Conservation (phyloP, 768 basidiomycete genomes). For the Boletus sp. region DNA sequence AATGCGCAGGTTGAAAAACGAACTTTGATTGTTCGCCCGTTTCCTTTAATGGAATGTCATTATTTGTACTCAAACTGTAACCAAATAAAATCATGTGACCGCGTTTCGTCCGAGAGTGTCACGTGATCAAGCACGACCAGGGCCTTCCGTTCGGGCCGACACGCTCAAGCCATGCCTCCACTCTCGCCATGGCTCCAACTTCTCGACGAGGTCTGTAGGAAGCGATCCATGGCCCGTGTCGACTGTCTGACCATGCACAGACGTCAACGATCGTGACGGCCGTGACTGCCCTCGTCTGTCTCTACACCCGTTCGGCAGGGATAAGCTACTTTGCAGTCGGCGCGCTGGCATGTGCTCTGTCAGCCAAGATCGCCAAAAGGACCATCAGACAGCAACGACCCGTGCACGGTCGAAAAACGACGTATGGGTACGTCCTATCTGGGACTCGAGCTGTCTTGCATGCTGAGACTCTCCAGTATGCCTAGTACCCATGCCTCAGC, state of each 20-base stretch:
- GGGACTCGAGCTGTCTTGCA: neutral
- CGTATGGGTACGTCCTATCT: conserved; percentile 59
- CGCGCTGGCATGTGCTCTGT: conserved; percentile 50
- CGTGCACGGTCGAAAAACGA: conserved; percentile 41
- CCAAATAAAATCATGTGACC: conserved; percentile 35
- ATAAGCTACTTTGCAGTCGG: conserved; percentile 58
- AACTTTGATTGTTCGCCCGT: conserved; percentile 25
- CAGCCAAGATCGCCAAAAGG: conserved; percentile 60
- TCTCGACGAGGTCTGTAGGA: conserved; percentile 30
- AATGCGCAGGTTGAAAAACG: conserved; percentile 28
- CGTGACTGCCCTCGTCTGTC: conserved; percentile 45
- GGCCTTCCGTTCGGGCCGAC: neutral
- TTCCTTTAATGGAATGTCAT: conserved; percentile 19
- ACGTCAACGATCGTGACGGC: conserved; percentile 55
- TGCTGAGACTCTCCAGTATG: conserved; percentile 51
- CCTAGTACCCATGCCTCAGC: conserved; percentile 78
- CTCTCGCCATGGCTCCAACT: conserved; percentile 28
- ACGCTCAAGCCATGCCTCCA: conserved; percentile 1
- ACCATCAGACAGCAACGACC: conserved; percentile 67
- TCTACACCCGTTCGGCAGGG: conserved; percentile 63
- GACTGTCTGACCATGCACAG: conserved; percentile 35
- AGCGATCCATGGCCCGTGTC: neutral
- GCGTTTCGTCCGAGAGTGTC: conserved; percentile 21
- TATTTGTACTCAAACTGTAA: conserved; percentile 28
- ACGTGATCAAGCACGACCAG: conserved; percentile 4